Evolutionary conservation across 2,329 filamentous ascomycete species (phyloP).

Genomic region (Scopulariopsis brevicaulis): DNA sequence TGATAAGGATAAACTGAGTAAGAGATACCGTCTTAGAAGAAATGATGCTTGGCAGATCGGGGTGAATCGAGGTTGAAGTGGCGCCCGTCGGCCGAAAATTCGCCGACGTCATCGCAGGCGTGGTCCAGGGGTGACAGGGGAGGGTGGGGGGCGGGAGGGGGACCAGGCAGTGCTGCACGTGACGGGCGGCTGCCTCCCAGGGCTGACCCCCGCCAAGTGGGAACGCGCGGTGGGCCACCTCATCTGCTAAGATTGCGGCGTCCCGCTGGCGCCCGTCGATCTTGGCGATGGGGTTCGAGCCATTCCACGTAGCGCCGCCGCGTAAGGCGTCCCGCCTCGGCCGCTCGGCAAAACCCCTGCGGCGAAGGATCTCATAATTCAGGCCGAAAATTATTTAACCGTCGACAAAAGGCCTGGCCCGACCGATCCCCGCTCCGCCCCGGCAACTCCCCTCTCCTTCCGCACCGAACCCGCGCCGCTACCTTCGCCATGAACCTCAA

Average conservation of each 20-base stretch:
- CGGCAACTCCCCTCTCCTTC: too few relatives aligned
- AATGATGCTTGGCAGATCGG: neutral
- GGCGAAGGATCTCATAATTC: too few relatives aligned
- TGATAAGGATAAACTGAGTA: neutral
- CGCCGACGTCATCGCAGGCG: neutral
- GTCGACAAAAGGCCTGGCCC: neutral
- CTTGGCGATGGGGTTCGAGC: too few relatives aligned
- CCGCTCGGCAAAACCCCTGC: too few relatives aligned
- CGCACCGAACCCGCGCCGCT: neutral
- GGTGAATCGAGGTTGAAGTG: neutral
- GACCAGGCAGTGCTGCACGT: neutral
- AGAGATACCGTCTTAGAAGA: neutral
- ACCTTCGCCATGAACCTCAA: conserved; percentile 1
- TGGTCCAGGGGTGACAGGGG: neutral
- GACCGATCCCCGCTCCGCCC: too few relatives aligned
- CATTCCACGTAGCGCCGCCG: too few relatives aligned
- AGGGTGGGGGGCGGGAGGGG: neutral
- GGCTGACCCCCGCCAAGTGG: neutral
- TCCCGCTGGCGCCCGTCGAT: too few relatives aligned
- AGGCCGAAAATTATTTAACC: neutral
- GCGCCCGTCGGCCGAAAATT: neutral
- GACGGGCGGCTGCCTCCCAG: neutral
- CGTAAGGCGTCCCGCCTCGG: too few relatives aligned
- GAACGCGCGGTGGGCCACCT: neutral
- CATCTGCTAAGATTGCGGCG: neutral